Base-by-base conservation (phyloP, 331 rosid genomes). In the Arachis monticola region DNA sequence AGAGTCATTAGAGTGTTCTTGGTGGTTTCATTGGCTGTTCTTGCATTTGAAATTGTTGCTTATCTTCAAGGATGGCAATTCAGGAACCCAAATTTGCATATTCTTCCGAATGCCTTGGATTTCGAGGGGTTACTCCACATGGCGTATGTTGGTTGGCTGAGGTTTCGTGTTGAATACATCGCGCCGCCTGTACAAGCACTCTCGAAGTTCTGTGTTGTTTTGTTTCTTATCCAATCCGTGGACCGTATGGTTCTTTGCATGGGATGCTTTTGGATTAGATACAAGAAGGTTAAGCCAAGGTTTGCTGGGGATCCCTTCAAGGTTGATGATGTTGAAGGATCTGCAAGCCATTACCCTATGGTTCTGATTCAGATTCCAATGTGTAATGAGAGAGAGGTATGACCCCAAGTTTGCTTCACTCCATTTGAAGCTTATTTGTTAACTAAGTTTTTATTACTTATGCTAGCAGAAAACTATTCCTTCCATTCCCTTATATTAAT, bases 221-320 rank as follows among this genome's bases (percentile, higher is more conserved):
- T 93, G 58, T 93, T 93, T 87, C 87, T 93, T 62, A 89, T 93
- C 60, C 98, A 93, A 67, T 93, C 98, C 1, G 81, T 81, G 64
- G 98, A 93, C 76, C 97, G 98, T 13, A 72, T 85, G 88, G 60
- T 91, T 38, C 98, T 91, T 67, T 85, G 94, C 64, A 77, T 93
- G 42, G 98, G 98, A 63, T 93, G 98, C 85, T 83, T 91, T 47
- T 91, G 96, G 98, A 88, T 93, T 44, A 93, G 88, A 79, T 86
- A 52, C 81, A 89, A 70, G 87, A 93, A 89, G 81, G 76, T 89
- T 73, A 92, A 87, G 89, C 97, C 97, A 9, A 85, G 13, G 70
- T 72, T 89, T 75, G 80, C 57, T 44, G 86, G 77, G 41, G 90
- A 84, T 79, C 84, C 84, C 44, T 81, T 91, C 86, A 73, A 69